These are phyloP conservation scores for Polytrichum formosum DNA, from an alignment of 225 moss, liverwort and hornwort species.

Conservation along the genomic window DNA sequence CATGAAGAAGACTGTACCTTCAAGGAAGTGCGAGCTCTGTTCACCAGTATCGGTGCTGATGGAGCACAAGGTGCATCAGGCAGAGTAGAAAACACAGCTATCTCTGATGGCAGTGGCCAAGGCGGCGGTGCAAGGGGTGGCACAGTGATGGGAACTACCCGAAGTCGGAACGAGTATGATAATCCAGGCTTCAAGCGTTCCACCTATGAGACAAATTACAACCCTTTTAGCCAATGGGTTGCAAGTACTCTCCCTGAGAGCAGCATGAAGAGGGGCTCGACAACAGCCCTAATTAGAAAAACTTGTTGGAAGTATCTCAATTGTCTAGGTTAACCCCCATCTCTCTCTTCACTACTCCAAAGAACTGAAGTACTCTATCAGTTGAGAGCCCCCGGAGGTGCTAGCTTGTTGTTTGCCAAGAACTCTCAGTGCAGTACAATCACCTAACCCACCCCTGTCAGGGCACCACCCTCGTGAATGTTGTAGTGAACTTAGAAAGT, in stretches of 20 bases:
- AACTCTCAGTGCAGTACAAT: neutral
- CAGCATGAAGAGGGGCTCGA: neutral
- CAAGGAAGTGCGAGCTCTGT: constrained; percentile 39
- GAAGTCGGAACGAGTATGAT: constrained; percentile 33
- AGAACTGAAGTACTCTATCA: neutral
- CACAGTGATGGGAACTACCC: constrained; percentile 19
- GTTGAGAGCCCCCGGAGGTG: neutral
- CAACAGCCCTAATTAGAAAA: neutral
- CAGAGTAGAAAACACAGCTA: constrained; percentile 24
- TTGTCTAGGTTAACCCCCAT: neutral
- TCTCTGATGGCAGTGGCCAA: constrained; percentile 24
- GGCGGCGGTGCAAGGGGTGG: constrained; percentile 24
- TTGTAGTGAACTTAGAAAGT: too few species aligned
- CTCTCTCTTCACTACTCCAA: too few species aligned
- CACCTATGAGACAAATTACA: constrained; percentile 19
- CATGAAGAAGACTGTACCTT: constrained; percentile 24
- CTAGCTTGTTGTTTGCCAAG: neutral
- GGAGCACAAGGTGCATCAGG: constrained; percentile 34
- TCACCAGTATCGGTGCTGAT: constrained; percentile 23
- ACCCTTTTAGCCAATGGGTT: neutral
- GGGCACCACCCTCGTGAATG: too few species aligned
- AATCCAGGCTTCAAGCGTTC: constrained; percentile 30
- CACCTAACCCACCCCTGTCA: neutral
- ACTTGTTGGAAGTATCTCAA: neutral
- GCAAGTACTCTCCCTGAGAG: neutral